A percentile compares a stretch with the other conserved stretches of the same genome.
Conservation (phyloP, 202 grass and related monocot species). For the Schoenoplectus triqueter region DNA sequence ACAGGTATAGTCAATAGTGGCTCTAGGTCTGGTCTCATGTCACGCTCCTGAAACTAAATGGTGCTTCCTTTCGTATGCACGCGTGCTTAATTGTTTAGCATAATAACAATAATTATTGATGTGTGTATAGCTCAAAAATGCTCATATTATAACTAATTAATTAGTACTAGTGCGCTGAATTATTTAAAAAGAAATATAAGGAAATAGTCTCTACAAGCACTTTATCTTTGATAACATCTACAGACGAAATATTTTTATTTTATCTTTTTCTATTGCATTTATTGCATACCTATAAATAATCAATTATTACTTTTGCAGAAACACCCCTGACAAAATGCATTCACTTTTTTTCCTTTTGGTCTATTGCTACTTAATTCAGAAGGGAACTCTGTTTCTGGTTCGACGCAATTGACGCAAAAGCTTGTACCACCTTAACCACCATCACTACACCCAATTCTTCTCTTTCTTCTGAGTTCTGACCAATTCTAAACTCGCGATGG, state of each 20-base stretch:
- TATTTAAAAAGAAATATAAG: background rate
- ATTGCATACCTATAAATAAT: background rate
- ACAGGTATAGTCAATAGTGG: background rate
- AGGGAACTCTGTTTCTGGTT: constrained; percentile 3
- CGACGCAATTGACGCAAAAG: background rate
- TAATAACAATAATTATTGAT: background rate
- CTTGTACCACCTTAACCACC: constrained; percentile 32
- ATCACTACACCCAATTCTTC: constrained; percentile 38
- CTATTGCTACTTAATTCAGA: constrained; percentile 16
- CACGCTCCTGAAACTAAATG: constrained; percentile 31
- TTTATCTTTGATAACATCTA: background rate
- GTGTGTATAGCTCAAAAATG: background rate
- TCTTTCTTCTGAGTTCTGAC: constrained; percentile 15
- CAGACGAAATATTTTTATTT: background rate
- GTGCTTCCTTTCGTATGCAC: background rate
- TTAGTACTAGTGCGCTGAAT: background rate
- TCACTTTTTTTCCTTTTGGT: background rate
- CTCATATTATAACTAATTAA: background rate
- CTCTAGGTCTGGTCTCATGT: constrained; percentile 31
- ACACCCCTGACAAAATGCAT: background rate
- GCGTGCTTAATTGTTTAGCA: background rate
- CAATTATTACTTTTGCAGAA: background rate
- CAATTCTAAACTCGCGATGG: background rate
- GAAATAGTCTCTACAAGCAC: background rate
- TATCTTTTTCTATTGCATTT: background rate